Percentiles rank a stretch among this genome's conserved stretches.
Conservation (phyloP, 441 rosid genomes). For the Lepidium campestre region DNA sequence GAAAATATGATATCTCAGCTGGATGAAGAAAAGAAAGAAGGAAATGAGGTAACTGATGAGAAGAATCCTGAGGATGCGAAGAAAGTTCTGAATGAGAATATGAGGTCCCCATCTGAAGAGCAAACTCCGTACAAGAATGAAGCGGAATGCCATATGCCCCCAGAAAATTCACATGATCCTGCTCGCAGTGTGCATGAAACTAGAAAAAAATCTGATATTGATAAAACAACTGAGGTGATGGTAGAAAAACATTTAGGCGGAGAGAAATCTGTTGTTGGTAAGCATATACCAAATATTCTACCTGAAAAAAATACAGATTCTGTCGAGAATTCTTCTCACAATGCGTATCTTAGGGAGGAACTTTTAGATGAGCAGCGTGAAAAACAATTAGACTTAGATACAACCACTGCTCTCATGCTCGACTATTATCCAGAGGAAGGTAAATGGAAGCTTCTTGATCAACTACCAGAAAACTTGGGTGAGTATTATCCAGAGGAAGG, state of each 20-base stretch:
- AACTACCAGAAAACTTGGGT: conserved; percentile 42
- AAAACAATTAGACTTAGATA: conserved; percentile 60
- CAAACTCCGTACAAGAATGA: conserved; percentile 20
- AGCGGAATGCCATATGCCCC: conserved; percentile 26
- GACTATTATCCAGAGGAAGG: conserved; percentile 95
- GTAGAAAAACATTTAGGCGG: conserved; percentile 32
- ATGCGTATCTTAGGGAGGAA: conserved; percentile 35
- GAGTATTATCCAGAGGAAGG: conserved; percentile 94
- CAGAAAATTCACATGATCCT: conserved; percentile 13
- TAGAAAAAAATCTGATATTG: neutral
- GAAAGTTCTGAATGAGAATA: conserved; percentile 4
- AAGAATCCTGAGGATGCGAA: conserved; percentile 5
- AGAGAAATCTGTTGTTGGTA: conserved; percentile 32
- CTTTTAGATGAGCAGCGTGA: conserved; percentile 46
- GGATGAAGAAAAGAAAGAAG: conserved; percentile 50
- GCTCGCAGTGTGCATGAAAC: conserved; percentile 5
- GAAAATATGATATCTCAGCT: conserved; percentile 82
- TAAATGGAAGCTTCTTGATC: conserved; percentile 87
- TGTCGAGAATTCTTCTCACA: conserved; percentile 28
- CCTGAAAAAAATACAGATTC: conserved; percentile 30
- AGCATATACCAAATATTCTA: conserved; percentile 37
- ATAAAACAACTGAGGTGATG: neutral
- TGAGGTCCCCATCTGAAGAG: conserved; percentile 12
- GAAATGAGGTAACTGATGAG: conserved; percentile 32
- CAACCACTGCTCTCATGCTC: conserved; percentile 68